A percentile compares a stretch with the other conserved stretches of the same genome.
Conservation (phyloP, 2,329 filamentous ascomycete species). For the Calonectria henricotiae region DNA sequence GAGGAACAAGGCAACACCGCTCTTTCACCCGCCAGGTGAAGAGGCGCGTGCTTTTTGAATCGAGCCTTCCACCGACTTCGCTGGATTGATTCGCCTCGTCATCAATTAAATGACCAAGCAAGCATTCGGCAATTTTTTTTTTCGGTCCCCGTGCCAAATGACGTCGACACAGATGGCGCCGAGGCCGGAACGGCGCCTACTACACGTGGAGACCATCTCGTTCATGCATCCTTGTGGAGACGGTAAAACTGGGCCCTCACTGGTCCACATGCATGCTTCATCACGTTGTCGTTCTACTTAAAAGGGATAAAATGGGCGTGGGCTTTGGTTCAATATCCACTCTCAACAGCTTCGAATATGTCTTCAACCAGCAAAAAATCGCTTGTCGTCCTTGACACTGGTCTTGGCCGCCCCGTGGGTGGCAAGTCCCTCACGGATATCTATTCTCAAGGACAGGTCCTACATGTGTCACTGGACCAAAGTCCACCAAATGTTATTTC, state of each 20-base stretch:
- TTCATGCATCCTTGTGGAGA: conserved; percentile 17
- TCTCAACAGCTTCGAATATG: background rate
- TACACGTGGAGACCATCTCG: conserved; percentile 10
- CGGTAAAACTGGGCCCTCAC: background rate
- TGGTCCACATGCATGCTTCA: background rate
- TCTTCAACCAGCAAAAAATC: background rate
- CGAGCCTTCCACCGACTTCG: background rate
- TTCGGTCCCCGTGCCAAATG: background rate
- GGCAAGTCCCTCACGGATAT: background rate
- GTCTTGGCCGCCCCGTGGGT: background rate
- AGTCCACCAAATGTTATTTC: background rate
- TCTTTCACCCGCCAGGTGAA: background rate
- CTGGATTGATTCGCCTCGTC: background rate
- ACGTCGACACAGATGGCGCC: conserved; percentile 6
- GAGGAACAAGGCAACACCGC: background rate
- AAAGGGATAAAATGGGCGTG: background rate
- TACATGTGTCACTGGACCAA: background rate
- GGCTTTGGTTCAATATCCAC: background rate
- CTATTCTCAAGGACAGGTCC: conserved; percentile 8
- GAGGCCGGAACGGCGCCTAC: conserved; percentile 8
- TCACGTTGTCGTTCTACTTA: conserved; percentile 21
- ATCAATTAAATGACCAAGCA: background rate
- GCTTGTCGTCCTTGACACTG: conserved; percentile 10
- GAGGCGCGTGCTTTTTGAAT: conserved; percentile 1
- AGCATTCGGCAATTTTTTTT: background rate